Evolutionary conservation across 352 stramenopile species (phyloP).

Genomic region (Phytophthora pistaciae): DNA sequence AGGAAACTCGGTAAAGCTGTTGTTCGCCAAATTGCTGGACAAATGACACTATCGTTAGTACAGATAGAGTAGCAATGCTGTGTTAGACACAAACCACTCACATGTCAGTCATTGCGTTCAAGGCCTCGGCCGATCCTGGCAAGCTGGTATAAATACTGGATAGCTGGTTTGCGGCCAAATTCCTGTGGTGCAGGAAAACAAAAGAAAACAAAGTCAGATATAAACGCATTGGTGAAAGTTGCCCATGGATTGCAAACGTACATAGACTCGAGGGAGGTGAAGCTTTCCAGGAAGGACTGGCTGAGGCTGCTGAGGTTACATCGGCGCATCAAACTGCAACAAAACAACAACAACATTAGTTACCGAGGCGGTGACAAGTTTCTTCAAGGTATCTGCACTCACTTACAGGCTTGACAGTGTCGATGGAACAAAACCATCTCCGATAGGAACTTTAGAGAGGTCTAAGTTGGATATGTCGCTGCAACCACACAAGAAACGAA

Average conservation of each 20-base stretch:
- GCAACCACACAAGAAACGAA: slow-evolving; percentile 1
- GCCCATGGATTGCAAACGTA: slow-evolving; percentile 13
- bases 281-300: slow-evolving; percentile 44
- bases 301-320: slow-evolving; percentile 44
- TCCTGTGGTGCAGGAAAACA: slow-evolving; percentile 16
- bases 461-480: slow-evolving; percentile 51
- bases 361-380: neutral
- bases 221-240: neutral
- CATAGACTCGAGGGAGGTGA: slow-evolving; percentile 34
- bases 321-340: slow-evolving; percentile 30
- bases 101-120: slow-evolving; percentile 42
- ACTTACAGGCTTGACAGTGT: slow-evolving; percentile 44
- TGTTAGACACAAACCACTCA: slow-evolving; percentile 8
- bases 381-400: neutral
- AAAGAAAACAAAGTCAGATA: neutral
- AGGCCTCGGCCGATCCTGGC: slow-evolving; percentile 17
- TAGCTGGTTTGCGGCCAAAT: slow-evolving; percentile 42
- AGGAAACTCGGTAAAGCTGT: slow-evolving; percentile 52
- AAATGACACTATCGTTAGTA: slow-evolving; percentile 16
- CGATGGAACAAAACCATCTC: slow-evolving; percentile 36
- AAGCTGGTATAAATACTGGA: slow-evolving; percentile 46
- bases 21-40: slow-evolving; percentile 53
- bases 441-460: slow-evolving; percentile 33
- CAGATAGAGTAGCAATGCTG: neutral
- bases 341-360: neutral